A percentile compares a stretch with the other conserved stretches of the same genome.
These are phyloP conservation scores for Hapsidospora chrysogenum DNA, from an alignment of 495 filamentous ascomycete genomes.

Conservation along the genomic window DNA sequence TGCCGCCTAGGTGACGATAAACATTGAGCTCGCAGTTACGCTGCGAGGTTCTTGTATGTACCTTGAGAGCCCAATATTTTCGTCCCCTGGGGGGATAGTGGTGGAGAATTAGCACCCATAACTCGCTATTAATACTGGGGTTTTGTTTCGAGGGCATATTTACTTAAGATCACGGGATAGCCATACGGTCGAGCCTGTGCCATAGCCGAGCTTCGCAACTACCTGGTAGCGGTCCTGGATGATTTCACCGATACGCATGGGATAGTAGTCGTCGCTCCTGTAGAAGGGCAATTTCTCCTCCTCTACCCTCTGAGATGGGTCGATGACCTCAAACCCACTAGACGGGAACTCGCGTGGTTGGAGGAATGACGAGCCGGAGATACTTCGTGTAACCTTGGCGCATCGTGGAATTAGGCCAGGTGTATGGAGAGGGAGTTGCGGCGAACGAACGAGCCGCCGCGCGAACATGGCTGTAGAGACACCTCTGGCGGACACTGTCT, in stretches of 20 bases:
- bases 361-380: too few species aligned
- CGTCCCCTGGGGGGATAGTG: too few species aligned
- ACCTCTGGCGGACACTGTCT: too few species aligned
- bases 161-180: slow-evolving; percentile 22
- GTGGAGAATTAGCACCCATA: too few species aligned
- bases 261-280: slow-evolving; percentile 21
- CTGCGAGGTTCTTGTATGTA: slow-evolving; percentile 1
- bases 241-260: slow-evolving; percentile 21
- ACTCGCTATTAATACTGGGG: too few species aligned
- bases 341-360: too few species aligned
- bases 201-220: slow-evolving; percentile 28
- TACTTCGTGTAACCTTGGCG: too few species aligned
- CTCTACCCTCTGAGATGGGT: slow-evolving; percentile 8
- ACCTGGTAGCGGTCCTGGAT: slow-evolving; percentile 22
- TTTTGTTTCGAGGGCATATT: too few species aligned
- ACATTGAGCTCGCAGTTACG: slow-evolving; percentile 3
- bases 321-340: background rate
- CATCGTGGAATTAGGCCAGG: too few species aligned
- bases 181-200: slow-evolving; percentile 27
- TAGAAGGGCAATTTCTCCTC: slow-evolving; percentile 22
- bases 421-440: too few species aligned
- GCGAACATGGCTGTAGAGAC: too few species aligned
- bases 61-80: slow-evolving; percentile 1
- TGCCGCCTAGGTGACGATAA: slow-evolving; percentile 4
- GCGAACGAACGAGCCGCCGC: too few species aligned